Conservation (phyloP, 108 stramenopile species). For the Skeletonema marinoi region DNA sequence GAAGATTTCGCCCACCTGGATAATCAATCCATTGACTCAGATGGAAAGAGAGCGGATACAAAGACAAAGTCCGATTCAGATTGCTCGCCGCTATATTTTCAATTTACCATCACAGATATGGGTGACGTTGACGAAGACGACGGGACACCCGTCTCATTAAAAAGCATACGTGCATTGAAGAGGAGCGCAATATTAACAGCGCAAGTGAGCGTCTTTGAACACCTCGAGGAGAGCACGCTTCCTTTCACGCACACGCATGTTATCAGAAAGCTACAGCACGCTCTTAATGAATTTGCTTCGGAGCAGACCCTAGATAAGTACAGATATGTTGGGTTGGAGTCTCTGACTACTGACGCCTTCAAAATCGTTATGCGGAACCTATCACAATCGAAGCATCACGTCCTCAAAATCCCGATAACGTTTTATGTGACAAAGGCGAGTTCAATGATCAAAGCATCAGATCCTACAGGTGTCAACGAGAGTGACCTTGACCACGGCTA, state of each 20-base stretch:
- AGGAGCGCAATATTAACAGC: conserved; percentile 54
- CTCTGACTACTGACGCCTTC: conserved; percentile 48
- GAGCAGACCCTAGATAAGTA: conserved; percentile 75
- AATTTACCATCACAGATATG: conserved; percentile 37
- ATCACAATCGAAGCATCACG: conserved; percentile 51
- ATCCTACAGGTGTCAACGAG: conserved; percentile 57
- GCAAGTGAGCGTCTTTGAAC: conserved; percentile 46
- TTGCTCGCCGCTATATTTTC: conserved; percentile 58
- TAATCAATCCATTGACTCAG: conserved; percentile 1
- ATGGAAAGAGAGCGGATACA: neutral
- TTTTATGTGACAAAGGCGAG: conserved; percentile 63
- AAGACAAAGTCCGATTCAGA: conserved; percentile 1
- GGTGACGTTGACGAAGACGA: conserved; percentile 10
- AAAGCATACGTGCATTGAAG: conserved; percentile 42
- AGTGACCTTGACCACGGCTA: conserved; percentile 63
- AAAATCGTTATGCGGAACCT: conserved; percentile 57
- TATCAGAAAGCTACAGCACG: conserved; percentile 39
- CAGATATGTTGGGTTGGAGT: conserved; percentile 27
- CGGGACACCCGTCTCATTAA: conserved; percentile 26
- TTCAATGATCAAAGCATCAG: conserved; percentile 57
- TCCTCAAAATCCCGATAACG: conserved; percentile 54
- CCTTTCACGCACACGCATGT: conserved; percentile 42
- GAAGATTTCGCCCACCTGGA: neutral
- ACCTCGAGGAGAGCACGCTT: neutral
- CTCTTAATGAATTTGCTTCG: conserved; percentile 61